phyloP scores from a whole-genome alignment of 331 rosid species.

The Acacia concinna region DNA sequence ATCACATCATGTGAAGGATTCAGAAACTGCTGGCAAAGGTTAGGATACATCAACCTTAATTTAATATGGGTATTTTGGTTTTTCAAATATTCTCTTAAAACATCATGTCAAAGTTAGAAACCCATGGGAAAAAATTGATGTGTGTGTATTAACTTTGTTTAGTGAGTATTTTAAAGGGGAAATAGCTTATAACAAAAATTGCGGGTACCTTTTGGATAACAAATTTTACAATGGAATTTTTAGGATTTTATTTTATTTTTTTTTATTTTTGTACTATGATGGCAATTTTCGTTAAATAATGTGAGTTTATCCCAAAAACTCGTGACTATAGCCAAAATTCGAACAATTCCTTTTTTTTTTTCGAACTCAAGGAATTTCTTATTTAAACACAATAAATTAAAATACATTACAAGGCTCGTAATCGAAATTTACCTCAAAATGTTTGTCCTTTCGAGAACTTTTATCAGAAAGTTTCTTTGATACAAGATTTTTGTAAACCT shows the following conservation, averaged over 20 bases:
- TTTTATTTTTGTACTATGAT: neutral
- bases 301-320: neutral
- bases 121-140: neutral
- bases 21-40: neutral
- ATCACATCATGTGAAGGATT: constrained; percentile 9
- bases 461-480: constrained; percentile 48
- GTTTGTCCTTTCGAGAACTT: constrained; percentile 31
- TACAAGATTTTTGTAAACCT: constrained; percentile 62
- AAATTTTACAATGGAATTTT: no score
- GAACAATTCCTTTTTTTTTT: no score
- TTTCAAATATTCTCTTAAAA: neutral
- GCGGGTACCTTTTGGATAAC: no score
- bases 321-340: neutral
- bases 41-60: neutral
- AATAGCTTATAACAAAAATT: neutral
- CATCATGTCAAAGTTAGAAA: constrained; percentile 1
- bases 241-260: no score
- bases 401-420: neutral
- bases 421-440: constrained; percentile 25
- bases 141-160: neutral
- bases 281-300: neutral
- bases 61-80: neutral
- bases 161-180: neutral
- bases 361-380: neutral
- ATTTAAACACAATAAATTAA: neutral